Percentiles rank a stretch among this genome's conserved stretches.
Evolutionary conservation across 805 yeast genomes (phyloP).

Genomic region (Saccharomycopsis synnaedendra): DNA sequence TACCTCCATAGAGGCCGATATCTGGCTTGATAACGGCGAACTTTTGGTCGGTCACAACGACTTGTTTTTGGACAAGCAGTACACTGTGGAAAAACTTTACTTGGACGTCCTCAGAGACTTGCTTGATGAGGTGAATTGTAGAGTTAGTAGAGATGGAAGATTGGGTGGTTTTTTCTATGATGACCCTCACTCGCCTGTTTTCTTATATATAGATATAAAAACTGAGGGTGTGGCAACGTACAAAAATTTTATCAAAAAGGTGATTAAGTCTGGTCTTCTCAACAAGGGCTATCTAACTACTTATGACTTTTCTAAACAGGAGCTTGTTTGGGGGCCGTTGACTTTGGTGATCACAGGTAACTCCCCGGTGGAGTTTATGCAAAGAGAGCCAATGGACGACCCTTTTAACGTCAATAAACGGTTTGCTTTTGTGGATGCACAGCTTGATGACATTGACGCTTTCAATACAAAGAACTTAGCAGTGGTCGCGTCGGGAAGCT

Average conservation of each 20-base stretch:
- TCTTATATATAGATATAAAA: conserved; percentile 43
- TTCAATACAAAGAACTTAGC: conserved; percentile 17
- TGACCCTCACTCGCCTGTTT: conserved; percentile 39
- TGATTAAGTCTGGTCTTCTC: conserved; percentile 20
- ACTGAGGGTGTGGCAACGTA: conserved; percentile 37
- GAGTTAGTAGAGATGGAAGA: conserved; percentile 17
- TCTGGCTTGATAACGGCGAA: conserved; percentile 30
- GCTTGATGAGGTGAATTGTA: conserved; percentile 39
- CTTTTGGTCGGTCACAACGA: conserved; percentile 18
- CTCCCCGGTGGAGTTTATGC: conserved; percentile 34
- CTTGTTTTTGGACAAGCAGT: background rate
- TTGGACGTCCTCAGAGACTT: conserved; percentile 40
- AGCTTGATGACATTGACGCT: conserved; percentile 14
- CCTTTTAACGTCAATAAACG: conserved; percentile 19
- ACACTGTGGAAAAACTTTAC: conserved; percentile 27
- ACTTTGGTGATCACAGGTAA: conserved; percentile 59
- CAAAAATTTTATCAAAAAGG: conserved; percentile 30
- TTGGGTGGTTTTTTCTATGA: conserved; percentile 31
- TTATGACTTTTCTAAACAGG: conserved; percentile 25
- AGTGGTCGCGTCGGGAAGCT: conserved; percentile 33
- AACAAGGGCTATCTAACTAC: conserved; percentile 36
- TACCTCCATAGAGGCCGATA: conserved; percentile 55
- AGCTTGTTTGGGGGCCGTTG: conserved; percentile 39
- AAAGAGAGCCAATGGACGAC: conserved; percentile 17
- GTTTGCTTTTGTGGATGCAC: conserved; percentile 36